Percentiles rank a stretch among this genome's conserved stretches.
Conservation (phyloP, 1,139 yeast species). For the Hanseniaspora uvarum region DNA sequence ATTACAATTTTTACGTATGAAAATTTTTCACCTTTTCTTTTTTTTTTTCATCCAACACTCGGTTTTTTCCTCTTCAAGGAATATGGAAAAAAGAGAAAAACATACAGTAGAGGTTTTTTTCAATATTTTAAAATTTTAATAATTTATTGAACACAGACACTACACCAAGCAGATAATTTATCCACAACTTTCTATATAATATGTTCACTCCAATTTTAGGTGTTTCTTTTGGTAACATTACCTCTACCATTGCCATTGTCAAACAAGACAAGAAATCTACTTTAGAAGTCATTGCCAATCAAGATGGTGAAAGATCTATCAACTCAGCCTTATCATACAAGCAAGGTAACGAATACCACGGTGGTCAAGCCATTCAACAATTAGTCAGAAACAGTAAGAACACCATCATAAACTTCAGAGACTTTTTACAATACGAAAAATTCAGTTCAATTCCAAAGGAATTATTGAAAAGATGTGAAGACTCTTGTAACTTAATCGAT, state of each 20-base stretch:
- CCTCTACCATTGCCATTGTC: conserved; percentile 80
- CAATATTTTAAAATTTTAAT: not conserved
- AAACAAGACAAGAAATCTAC: conserved; percentile 69
- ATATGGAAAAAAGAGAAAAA: not conserved
- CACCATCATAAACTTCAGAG: conserved; percentile 89
- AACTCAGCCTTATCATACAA: conserved; percentile 88
- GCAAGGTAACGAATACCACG: conserved; percentile 93
- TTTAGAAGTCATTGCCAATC: conserved; percentile 96
- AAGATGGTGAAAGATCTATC: conserved; percentile 96
- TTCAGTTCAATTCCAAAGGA: conserved; percentile 15
- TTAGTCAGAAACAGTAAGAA: conserved; percentile 78
- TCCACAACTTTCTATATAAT: not conserved
- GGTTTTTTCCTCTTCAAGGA: not conserved
- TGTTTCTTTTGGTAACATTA: conserved; percentile 90
- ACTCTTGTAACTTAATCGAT: conserved; percentile 55
- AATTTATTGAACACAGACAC: not conserved
- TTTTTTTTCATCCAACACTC: not conserved
- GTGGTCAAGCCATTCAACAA: conserved; percentile 90
- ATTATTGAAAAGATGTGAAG: conserved; percentile 22
- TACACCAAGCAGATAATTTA: not conserved
- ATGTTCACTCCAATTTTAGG: conserved; percentile 53
- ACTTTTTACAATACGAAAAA: conserved; percentile 62
- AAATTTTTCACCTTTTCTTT: not conserved
- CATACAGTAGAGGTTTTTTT: not conserved
- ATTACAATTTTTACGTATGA: too few relatives aligned